Evolutionary conservation across 2,329 filamentous ascomycete genomes (phyloP).

Genomic region (Furcasterigmium sp.): DNA sequence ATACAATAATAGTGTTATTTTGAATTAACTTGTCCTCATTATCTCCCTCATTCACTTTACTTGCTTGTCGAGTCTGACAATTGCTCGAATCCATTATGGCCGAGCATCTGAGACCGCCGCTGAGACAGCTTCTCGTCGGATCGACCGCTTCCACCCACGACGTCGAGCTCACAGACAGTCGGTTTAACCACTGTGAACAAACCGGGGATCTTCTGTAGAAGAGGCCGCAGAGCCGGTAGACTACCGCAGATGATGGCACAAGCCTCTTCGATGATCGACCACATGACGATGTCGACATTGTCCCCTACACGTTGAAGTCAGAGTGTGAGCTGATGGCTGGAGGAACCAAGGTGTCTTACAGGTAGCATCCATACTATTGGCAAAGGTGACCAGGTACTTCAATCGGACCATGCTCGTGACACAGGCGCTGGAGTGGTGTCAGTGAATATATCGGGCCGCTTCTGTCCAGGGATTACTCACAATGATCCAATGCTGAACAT

Average conservation of each 20-base stretch:
- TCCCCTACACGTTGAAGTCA: no score
- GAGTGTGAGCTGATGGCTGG: no score
- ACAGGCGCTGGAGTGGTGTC: conserved; percentile 8
- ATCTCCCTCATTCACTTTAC: no score
- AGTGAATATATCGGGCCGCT: not conserved
- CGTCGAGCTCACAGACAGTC: no score
- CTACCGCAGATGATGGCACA: conserved; percentile 35
- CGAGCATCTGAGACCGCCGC: no score
- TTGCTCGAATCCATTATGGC: no score
- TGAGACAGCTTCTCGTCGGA: no score
- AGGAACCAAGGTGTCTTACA: no score
- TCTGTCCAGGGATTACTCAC: conserved; percentile 1
- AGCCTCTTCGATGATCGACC: conserved; percentile 23
- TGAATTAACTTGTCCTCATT: no score
- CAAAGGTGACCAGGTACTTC: conserved; percentile 9
- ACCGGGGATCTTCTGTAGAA: not conserved
- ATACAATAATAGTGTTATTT: no score
- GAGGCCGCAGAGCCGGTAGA: conserved; percentile 31
- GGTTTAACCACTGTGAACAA: not conserved
- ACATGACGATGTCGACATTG: conserved; percentile 22
- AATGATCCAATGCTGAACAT: conserved; percentile 13
- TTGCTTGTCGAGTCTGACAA: no score
- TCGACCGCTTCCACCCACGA: no score
- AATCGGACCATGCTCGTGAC: conserved; percentile 13
- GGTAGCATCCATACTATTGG: conserved; percentile 6